Percentiles rank a stretch among this genome's conserved stretches.
Conservation (phyloP, 2,329 filamentous ascomycete species). For the Paraconiothyrium sp. region DNA sequence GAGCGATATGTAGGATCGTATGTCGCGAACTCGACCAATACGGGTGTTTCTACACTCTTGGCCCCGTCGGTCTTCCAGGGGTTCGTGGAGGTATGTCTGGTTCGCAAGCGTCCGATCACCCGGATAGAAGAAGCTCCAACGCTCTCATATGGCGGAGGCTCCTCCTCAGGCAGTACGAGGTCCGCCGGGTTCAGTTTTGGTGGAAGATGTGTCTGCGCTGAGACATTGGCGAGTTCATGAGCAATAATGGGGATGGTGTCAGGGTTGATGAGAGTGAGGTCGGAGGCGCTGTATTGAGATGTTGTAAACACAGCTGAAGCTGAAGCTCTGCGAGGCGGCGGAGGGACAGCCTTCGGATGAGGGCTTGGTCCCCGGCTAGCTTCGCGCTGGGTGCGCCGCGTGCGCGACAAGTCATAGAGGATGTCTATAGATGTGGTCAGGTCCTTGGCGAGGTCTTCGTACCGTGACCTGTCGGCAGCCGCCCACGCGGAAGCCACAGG, state of each 20-base stretch:
- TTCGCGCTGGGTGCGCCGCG: conserved; percentile 59
- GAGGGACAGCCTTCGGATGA: conserved; percentile 14
- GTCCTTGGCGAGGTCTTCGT: conserved; percentile 78
- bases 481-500: conserved; percentile 47
- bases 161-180: conserved; percentile 56
- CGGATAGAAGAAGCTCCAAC: conserved; percentile 56
- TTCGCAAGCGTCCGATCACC: conserved; percentile 56
- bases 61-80: conserved; percentile 51
- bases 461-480: conserved; percentile 76
- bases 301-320: conserved; percentile 38
- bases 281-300: conserved; percentile 51
- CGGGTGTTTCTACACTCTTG: conserved; percentile 56
- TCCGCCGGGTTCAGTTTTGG: conserved; percentile 55
- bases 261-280: conserved; percentile 56
- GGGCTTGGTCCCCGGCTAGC: conserved; percentile 28
- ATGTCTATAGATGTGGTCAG: conserved; percentile 82
- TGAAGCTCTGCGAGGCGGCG: conserved; percentile 9
- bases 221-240: conserved; percentile 23
- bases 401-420: conserved; percentile 77
- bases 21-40: conserved; percentile 76
- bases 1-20: conserved; percentile 59
- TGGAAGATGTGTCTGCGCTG: conserved; percentile 46
- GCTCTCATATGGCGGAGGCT: conserved; percentile 60
- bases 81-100: conserved; percentile 46
- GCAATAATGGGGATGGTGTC: conserved; percentile 40